A percentile compares a stretch with the other conserved stretches of the same genome.
Conservation (phyloP, 2,329 filamentous ascomycete species). For the Colletotrichum salicis region DNA sequence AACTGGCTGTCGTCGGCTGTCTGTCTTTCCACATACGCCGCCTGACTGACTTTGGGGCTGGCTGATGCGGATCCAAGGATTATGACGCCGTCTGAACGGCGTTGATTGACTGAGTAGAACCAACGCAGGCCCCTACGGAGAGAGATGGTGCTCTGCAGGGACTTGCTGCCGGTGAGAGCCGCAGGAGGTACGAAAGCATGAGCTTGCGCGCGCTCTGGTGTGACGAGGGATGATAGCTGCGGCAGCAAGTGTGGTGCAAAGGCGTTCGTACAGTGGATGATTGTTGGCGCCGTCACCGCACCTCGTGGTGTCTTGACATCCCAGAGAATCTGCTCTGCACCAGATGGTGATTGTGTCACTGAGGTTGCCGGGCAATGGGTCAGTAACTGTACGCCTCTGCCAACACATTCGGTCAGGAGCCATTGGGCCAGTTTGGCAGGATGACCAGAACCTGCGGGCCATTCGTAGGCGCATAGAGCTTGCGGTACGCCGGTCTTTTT, state of each 20-base stretch:
- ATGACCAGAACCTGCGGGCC: slow-evolving; percentile 60
- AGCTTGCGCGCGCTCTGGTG: slow-evolving; percentile 17
- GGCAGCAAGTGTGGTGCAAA: slow-evolving; percentile 17
- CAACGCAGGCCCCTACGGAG: slow-evolving; percentile 57
- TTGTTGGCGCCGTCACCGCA: background rate
- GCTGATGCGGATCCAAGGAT: slow-evolving; percentile 12
- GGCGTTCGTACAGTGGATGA: background rate
- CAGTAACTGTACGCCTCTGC: background rate
- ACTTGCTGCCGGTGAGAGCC: slow-evolving; percentile 46
- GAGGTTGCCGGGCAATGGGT: background rate
- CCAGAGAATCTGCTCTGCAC: background rate
- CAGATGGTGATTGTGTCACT: background rate
- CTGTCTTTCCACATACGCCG: slow-evolving; percentile 1
- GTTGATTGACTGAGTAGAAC: slow-evolving; percentile 62
- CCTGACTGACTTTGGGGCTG: slow-evolving; percentile 15
- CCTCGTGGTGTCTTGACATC: background rate
- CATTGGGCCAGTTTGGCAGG: slow-evolving; percentile 62
- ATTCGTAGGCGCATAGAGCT: slow-evolving; percentile 59
- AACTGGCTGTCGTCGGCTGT: slow-evolving; percentile 8
- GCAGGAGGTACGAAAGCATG: slow-evolving; percentile 46
- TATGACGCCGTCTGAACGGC: slow-evolving; percentile 41
- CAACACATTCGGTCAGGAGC: slow-evolving; percentile 44
- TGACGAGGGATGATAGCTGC: slow-evolving; percentile 2
- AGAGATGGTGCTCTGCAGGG: slow-evolving; percentile 54
- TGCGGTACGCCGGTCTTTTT: slow-evolving; percentile 48